phyloP scores from a whole-genome alignment of 2,329 filamentous ascomycete genomes.

The Zopfia rhizophila region DNA sequence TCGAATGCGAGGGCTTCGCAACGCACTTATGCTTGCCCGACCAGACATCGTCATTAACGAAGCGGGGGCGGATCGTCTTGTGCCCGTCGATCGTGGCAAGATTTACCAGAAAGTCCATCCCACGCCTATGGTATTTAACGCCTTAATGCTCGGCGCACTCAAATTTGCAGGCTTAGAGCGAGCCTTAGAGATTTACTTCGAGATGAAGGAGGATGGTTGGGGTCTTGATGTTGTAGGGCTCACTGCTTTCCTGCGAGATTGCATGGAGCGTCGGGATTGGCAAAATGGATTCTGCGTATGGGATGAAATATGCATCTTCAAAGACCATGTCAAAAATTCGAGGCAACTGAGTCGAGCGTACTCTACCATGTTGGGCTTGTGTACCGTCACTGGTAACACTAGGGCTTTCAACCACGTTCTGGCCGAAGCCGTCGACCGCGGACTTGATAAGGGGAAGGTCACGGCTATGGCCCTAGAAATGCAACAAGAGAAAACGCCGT shows the following conservation, averaged over 20 bases:
- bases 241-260: slow-evolving; percentile 53
- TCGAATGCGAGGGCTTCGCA: slow-evolving; percentile 53
- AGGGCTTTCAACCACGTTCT: slow-evolving; percentile 45
- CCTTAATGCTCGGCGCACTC: slow-evolving; percentile 55
- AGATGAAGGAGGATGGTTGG: slow-evolving; percentile 58
- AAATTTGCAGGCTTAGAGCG: slow-evolving; percentile 58
- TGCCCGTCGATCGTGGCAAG: slow-evolving; percentile 31
- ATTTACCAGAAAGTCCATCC: slow-evolving; percentile 57
- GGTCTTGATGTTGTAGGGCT: slow-evolving; percentile 54
- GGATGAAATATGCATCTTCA: slow-evolving; percentile 53
- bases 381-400: slow-evolving; percentile 43
- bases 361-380: slow-evolving; percentile 44
- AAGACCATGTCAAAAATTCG: slow-evolving; percentile 25
- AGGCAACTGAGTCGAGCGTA: slow-evolving; percentile 41
- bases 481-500: too few relatives aligned
- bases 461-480: too few relatives aligned
- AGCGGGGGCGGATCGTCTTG: slow-evolving; percentile 36
- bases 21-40: slow-evolving; percentile 54
- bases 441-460: too few relatives aligned
- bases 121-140: slow-evolving; percentile 56
- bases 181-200: slow-evolving; percentile 53
- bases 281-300: slow-evolving; percentile 51
- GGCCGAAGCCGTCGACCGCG: too few relatives aligned
- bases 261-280: slow-evolving; percentile 52
- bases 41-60: slow-evolving; percentile 51